phyloP scores from a whole-genome alignment of 2,329 filamentous ascomycete species.

The Penicillium brasilianum region DNA sequence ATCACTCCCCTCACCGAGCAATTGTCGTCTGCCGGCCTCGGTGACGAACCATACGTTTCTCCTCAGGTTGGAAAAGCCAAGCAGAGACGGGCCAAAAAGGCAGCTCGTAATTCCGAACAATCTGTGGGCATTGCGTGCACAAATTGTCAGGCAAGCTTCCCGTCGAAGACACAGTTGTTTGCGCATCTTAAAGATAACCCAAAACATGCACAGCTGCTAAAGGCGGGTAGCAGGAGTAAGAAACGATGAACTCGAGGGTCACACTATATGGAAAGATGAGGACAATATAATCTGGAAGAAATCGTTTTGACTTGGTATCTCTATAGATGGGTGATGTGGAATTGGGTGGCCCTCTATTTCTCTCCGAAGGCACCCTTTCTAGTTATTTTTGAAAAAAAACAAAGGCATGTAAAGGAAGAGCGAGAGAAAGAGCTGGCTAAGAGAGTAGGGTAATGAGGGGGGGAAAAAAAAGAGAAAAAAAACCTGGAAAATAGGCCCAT shows the following conservation, averaged over 20 bases:
- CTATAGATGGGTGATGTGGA: neutral
- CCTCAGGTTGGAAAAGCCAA: slow-evolving; percentile 58
- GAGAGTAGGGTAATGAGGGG: neutral
- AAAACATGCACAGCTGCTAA: slow-evolving; percentile 63
- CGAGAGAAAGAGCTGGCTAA: neutral
- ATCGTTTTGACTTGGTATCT: neutral
- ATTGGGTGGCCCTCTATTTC: no score
- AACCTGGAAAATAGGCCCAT: neutral
- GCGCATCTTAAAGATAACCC: slow-evolving; percentile 68
- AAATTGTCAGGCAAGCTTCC: slow-evolving; percentile 77
- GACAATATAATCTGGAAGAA: neutral
- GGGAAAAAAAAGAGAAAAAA: neutral
- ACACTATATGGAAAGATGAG: neutral
- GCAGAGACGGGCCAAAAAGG: slow-evolving; percentile 58
- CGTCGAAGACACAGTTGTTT: slow-evolving; percentile 74
- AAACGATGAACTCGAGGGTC: slow-evolving; percentile 7
- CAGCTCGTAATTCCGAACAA: slow-evolving; percentile 42
- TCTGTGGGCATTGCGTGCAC: slow-evolving; percentile 68
- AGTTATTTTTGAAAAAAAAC: neutral
- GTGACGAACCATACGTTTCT: slow-evolving; percentile 24
- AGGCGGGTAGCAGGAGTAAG: neutral
- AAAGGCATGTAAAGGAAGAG: neutral
- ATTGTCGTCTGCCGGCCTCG: slow-evolving; percentile 27
- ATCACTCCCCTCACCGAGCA: slow-evolving; percentile 24
- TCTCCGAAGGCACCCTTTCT: neutral